Percentiles rank a stretch among this genome's conserved stretches.
These are phyloP conservation scores for Ascochyta viciae-villosae DNA, from an alignment of 2,329 filamentous ascomycete genomes.

Conservation along the genomic window DNA sequence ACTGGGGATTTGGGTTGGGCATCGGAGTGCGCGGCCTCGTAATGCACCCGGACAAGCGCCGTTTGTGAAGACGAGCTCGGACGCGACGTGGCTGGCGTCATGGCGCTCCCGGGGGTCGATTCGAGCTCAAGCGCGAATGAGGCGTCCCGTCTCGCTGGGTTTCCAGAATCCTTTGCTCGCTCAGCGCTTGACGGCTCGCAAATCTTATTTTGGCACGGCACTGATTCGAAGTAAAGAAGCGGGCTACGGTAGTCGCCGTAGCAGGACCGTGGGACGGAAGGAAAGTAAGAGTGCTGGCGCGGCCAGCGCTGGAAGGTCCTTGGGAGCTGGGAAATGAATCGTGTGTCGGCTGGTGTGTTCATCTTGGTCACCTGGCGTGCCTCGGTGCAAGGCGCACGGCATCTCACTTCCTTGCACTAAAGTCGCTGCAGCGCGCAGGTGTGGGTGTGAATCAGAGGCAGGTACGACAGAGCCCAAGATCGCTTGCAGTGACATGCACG, in stretches of 20 bases:
- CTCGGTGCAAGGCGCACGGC: slow-evolving; percentile 13
- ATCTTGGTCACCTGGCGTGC: neutral
- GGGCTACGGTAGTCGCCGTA: slow-evolving; percentile 14
- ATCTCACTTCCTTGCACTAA: slow-evolving; percentile 6
- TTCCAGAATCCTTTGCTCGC: slow-evolving; percentile 5
- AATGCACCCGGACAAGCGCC: slow-evolving; percentile 1
- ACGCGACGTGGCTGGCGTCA: slow-evolving; percentile 11
- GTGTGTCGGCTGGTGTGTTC: neutral
- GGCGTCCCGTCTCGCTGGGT: slow-evolving; percentile 10
- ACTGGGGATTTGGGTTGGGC: neutral
- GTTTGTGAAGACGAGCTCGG: neutral
- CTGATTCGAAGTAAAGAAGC: slow-evolving; percentile 2
- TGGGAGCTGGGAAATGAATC: slow-evolving; percentile 4
- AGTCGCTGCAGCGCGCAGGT: slow-evolving; percentile 2
- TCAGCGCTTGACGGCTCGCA: neutral
- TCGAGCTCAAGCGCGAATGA: slow-evolving; percentile 5
- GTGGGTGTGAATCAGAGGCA: slow-evolving; percentile 7
- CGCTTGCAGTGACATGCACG: slow-evolving; percentile 9
- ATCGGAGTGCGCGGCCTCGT: neutral
- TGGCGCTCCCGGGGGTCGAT: neutral
- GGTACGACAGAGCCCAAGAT: slow-evolving; percentile 9
- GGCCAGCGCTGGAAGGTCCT: slow-evolving; percentile 5
- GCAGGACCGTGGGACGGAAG: slow-evolving; percentile 3
- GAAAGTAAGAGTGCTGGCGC: neutral
- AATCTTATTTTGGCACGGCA: slow-evolving; percentile 12